A percentile compares a stretch with the other conserved stretches of the same genome.
phyloP scores from a whole-genome alignment of 352 stramenopile species.

The Plasmopara viticola region DNA sequence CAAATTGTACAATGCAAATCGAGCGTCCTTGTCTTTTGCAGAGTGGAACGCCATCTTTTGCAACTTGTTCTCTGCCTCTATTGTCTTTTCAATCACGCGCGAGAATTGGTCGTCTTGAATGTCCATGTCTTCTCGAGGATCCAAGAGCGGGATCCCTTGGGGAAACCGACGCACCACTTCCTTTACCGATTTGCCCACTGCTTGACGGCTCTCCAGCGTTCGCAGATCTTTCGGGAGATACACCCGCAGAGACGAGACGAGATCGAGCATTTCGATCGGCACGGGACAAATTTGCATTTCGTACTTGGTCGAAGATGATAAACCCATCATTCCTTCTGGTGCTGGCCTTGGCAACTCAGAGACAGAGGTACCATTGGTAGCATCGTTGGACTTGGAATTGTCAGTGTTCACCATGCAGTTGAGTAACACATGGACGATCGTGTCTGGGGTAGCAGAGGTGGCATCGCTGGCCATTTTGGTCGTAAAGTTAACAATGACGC shows the following conservation, averaged over 20 bases:
- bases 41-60: conserved; percentile 58
- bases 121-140: conserved; percentile 93
- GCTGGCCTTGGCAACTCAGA: conserved; percentile 49
- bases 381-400: conserved; percentile 19
- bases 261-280: conserved; percentile 67
- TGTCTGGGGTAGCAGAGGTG: conserved; percentile 53
- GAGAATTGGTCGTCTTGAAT: conserved; percentile 90
- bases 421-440: conserved; percentile 72
- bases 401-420: conserved; percentile 45
- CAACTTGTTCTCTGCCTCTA: conserved; percentile 70
- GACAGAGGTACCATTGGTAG: conserved; percentile 18
- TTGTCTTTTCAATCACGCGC: conserved; percentile 81
- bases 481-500: conserved; percentile 83
- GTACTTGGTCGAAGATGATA: conserved; percentile 35
- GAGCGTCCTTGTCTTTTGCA: conserved; percentile 64
- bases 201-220: conserved; percentile 61
- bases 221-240: conserved; percentile 83
- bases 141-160: conserved; percentile 86
- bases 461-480: conserved; percentile 69
- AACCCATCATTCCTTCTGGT: conserved; percentile 49
- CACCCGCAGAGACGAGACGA: conserved; percentile 73
- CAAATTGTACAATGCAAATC: conserved; percentile 85
- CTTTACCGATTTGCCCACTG: conserved; percentile 72
- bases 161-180: conserved; percentile 72
- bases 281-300: conserved; percentile 86